A percentile compares a stretch with the other conserved stretches of the same genome.
phyloP scores from a whole-genome alignment of 2,329 filamentous ascomycete genomes.

The Colletotrichum tropicicola region DNA sequence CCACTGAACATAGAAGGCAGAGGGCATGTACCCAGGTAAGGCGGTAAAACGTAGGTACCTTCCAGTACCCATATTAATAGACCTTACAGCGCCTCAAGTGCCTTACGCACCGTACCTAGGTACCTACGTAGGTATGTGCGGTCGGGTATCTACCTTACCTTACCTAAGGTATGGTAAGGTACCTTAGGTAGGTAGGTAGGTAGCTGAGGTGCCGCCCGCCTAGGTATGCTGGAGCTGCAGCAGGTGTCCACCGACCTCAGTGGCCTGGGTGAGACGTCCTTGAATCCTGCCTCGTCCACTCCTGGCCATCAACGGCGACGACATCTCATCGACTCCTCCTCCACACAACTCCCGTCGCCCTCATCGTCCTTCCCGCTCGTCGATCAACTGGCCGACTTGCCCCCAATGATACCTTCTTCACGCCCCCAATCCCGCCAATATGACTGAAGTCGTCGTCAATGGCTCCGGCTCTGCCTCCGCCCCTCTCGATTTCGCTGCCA shows the following conservation, averaged over 20 bases:
- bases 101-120: background rate
- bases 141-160: background rate
- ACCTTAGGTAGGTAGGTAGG: background rate
- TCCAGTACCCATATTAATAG: too few species aligned
- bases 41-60: too few species aligned
- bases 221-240: background rate
- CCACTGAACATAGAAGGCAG: too few species aligned
- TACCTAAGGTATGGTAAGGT: too few species aligned
- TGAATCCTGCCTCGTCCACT: background rate
- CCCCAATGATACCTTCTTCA: constrained; percentile 28
- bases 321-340: background rate
- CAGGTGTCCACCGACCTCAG: background rate
- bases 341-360: background rate
- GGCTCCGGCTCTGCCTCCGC: constrained; percentile 40
- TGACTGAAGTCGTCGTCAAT: constrained; percentile 59
- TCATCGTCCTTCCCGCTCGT: background rate
- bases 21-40: too few species aligned
- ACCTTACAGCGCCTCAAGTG: background rate
- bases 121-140: background rate
- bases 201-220: background rate
- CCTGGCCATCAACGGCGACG: background rate
- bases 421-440: constrained; percentile 44
- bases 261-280: background rate
- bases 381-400: constrained; percentile 22
- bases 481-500: constrained; percentile 59